Evolutionary conservation across 2,329 filamentous ascomycete species (phyloP).

Genomic region (Penicillium verrucosum): DNA sequence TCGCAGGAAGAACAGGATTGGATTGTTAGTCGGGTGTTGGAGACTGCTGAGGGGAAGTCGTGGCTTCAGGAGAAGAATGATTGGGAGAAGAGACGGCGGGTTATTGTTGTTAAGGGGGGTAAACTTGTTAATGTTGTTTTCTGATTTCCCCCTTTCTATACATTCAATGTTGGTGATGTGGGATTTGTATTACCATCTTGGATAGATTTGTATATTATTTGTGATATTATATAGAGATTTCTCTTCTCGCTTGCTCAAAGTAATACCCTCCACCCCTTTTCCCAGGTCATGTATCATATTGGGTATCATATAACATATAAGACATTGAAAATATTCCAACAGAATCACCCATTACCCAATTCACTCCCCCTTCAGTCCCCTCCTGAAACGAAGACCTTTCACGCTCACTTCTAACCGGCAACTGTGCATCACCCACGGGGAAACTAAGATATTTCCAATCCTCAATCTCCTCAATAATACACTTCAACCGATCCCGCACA

Average conservation of each 20-base stretch:
- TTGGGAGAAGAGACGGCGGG: slow-evolving; percentile 56
- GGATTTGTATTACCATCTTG: background rate
- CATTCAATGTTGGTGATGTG: background rate
- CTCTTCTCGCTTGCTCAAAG: background rate
- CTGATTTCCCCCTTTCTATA: slow-evolving; percentile 18
- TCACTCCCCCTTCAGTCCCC: background rate
- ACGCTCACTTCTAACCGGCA: slow-evolving; percentile 1
- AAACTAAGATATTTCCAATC: slow-evolving; percentile 89
- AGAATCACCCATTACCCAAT: background rate
- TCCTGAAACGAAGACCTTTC: background rate
- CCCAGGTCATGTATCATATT: background rate
- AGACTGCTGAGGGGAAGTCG: slow-evolving; percentile 57
- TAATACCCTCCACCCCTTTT: too few species aligned
- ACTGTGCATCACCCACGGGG: slow-evolving; percentile 39
- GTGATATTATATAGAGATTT: background rate
- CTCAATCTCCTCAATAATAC: slow-evolving; percentile 90
- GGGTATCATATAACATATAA: slow-evolving; percentile 6
- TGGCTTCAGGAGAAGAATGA: slow-evolving; percentile 53
- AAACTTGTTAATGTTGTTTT: slow-evolving; percentile 72
- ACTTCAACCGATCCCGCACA: slow-evolving; percentile 81
- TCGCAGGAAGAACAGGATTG: slow-evolving; percentile 52
- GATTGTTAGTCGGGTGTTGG: slow-evolving; percentile 60
- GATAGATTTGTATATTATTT: slow-evolving; percentile 9
- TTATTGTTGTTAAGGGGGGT: slow-evolving; percentile 65
- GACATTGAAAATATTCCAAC: background rate